phyloP scores from a whole-genome alignment of 2,329 filamentous ascomycete species.

The Plenodomus lindquistii region DNA sequence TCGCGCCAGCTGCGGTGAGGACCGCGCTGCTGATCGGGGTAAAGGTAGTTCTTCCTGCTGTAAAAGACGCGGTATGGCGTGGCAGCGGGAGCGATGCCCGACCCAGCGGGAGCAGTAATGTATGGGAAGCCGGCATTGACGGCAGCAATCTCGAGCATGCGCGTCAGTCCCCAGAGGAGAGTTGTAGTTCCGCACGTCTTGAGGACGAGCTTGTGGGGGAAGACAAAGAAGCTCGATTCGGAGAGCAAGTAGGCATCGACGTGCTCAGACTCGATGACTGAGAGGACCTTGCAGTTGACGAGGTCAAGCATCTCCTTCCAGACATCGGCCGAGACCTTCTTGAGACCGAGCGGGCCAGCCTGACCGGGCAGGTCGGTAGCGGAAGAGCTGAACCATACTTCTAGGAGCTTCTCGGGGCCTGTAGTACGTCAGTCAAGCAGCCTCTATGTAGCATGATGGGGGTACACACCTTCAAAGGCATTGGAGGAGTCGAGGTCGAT shows the following conservation, averaged over 20 bases:
- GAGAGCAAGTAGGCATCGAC: conserved; percentile 96
- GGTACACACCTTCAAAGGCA: conserved; percentile 80
- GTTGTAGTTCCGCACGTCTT: conserved; percentile 99
- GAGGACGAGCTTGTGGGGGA: conserved; percentile 97
- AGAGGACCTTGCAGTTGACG: conserved; percentile 98
- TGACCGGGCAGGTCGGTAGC: conserved; percentile 71
- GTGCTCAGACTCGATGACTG: conserved; percentile 87
- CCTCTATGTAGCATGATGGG: not conserved
- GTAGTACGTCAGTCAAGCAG: conserved; percentile 21
- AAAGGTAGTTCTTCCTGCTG: conserved; percentile 97
- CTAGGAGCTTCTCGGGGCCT: conserved; percentile 95
- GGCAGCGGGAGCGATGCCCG: conserved; percentile 74
- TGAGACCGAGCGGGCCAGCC: conserved; percentile 76
- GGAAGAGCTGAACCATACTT: conserved; percentile 95
- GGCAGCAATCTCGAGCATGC: conserved; percentile 90
- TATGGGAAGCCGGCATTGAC: conserved; percentile 87
- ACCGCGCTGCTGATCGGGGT: conserved; percentile 89
- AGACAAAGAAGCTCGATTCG: conserved; percentile 99
- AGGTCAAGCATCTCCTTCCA: conserved; percentile 98
- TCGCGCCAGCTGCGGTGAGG: conserved; percentile 98
- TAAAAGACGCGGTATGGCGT: conserved; percentile 97
- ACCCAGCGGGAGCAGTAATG: conserved; percentile 66
- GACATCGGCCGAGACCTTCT: conserved; percentile 77
- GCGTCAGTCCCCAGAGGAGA: conserved; percentile 82
- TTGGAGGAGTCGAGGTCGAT: conserved; percentile 91